Evolutionary conservation across 1,139 yeast species (phyloP).

Genomic region (Oligophagozyma castellii): DNA sequence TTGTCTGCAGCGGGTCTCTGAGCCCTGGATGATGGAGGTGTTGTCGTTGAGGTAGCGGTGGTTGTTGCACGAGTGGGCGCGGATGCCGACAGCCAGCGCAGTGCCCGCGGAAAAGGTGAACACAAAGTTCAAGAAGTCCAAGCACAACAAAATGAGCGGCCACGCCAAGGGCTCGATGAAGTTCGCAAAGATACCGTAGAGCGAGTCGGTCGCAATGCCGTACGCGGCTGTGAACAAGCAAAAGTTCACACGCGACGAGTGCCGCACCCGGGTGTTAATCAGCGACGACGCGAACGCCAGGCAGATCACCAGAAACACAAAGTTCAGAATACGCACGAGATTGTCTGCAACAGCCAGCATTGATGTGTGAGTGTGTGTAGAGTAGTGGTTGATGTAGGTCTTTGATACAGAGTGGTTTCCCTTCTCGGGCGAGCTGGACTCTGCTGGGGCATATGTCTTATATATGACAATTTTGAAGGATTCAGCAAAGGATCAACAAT

Average conservation of each 20-base stretch:
- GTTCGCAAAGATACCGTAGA: constrained; percentile 71
- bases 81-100: constrained; percentile 81
- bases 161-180: constrained; percentile 72
- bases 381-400: constrained; percentile 7
- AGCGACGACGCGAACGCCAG: constrained; percentile 81
- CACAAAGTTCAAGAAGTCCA: constrained; percentile 80
- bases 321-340: constrained; percentile 59
- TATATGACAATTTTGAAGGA: too few relatives aligned
- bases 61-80: constrained; percentile 77
- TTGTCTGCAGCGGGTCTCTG: constrained; percentile 77
- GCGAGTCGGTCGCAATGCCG: constrained; percentile 64
- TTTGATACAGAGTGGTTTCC: too few relatives aligned
- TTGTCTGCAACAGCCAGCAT: constrained; percentile 47
- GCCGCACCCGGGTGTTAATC: constrained; percentile 46
- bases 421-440: too few relatives aligned
- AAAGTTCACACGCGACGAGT: constrained; percentile 78
- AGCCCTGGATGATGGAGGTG: constrained; percentile 54
- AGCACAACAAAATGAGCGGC: constrained; percentile 60
- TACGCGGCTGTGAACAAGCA: constrained; percentile 79
- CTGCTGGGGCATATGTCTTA: too few relatives aligned
- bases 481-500: too few relatives aligned
- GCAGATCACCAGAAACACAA: constrained; percentile 58
- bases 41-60: constrained; percentile 46
- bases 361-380: constrained; percentile 2
- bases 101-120: constrained; percentile 92